Base-by-base conservation (phyloP, 139 green algal species). In the Zygnema cylindricum region DNA sequence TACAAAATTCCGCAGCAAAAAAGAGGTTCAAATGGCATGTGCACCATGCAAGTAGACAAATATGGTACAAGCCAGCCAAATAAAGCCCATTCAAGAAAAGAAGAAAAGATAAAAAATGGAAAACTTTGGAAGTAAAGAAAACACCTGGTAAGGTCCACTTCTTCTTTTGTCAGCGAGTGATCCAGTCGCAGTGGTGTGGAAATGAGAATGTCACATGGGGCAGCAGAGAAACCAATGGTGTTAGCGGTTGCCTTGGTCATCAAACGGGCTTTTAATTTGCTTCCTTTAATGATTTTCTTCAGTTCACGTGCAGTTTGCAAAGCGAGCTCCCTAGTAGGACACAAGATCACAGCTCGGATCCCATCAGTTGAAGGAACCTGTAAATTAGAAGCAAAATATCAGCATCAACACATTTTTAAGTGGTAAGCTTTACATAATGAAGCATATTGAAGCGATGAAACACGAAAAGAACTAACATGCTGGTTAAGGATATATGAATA, bases 291-390 rank as follows among this genome's bases (percentile, higher is more conserved):
- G 81, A 99, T 91, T 82, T 94, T 92, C 86, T 95, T 93, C 39
- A 98, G 91, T 63, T 96, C 94, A 0, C 97, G 90, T 0, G 86
- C 88, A 35, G 92, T 97, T 93, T 98, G 96, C 32, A 87, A 91
- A 23, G 94, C 96, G 75, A 99, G 94, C 93, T 99, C 97, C 36
- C 95, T 90, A 42, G 96, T 98, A 11, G 96, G 96, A 43, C 86
- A 94, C 2, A 98, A 69, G 38, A 98, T 69, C 0, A 97, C 84
- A 2, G 94, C 94, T 40, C 92, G 87, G 0, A 94, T 81, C 21
- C 86, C 90, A 2, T 76, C 78, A 0, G 49, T 77, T 0, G 41
- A 75, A 1, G 78, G 85, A 1, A 25, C 40, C 76, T 86, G 76
- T 40, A 69, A 79, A 39, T 25, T 1, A n/a, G n/a, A n/a, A n/a